phyloP scores from a whole-genome alignment of 176 grass and related monocot genomes.

The Zoysia japonica region DNA sequence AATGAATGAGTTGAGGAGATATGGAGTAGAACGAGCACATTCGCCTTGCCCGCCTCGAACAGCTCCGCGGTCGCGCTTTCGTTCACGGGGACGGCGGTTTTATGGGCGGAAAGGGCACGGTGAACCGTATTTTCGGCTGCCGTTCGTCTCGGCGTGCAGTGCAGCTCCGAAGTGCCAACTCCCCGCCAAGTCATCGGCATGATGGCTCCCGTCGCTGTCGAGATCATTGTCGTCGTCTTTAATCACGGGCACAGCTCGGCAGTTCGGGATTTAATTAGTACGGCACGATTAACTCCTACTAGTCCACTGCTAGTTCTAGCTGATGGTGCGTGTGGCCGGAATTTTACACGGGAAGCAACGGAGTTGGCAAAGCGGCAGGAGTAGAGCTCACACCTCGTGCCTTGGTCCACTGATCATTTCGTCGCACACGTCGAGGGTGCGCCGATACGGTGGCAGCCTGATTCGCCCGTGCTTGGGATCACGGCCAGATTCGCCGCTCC shows the following conservation, averaged over 20 bases:
- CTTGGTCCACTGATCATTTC: background rate
- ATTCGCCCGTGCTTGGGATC: conserved; percentile 8
- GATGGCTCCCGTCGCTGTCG: conserved; percentile 35
- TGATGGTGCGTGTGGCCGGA: background rate
- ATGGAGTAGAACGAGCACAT: too few species aligned
- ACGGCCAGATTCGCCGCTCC: background rate
- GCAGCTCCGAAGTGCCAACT: background rate
- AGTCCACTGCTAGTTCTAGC: background rate
- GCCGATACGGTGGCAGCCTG: background rate
- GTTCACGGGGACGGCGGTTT: background rate
- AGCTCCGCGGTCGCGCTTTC: background rate
- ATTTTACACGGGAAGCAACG: conserved; percentile 24
- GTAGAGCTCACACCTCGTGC: conserved; percentile 28
- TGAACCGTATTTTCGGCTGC: conserved; percentile 35
- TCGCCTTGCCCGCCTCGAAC: background rate
- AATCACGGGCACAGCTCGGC: background rate
- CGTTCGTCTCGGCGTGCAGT: conserved; percentile 1
- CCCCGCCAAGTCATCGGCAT: background rate
- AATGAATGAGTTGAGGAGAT: background rate
- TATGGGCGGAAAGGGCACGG: background rate
- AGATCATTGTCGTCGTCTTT: conserved; percentile 12
- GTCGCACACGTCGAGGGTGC: background rate
- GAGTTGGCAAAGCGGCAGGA: background rate
- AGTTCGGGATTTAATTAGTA: conserved; percentile 31
- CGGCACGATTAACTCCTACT: conserved; percentile 1